phyloP scores from a whole-genome alignment of 768 basidiomycete genomes.

The Dioszegia aurantiaca region DNA sequence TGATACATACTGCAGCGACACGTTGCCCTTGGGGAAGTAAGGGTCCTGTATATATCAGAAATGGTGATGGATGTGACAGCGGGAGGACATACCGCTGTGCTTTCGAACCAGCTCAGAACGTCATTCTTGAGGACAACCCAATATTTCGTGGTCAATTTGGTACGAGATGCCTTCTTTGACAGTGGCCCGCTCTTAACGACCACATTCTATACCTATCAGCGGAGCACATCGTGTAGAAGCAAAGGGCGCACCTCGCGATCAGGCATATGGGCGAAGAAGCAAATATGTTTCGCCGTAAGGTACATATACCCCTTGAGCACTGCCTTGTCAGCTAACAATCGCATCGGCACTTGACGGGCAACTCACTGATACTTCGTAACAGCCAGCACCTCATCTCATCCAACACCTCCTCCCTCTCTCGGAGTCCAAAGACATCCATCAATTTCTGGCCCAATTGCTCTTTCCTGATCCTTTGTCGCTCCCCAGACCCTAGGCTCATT shows the following conservation, averaged over 20 bases:
- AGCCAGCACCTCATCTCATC: slow-evolving; percentile 93
- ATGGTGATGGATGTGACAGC: neutral
- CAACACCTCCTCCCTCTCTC: slow-evolving; percentile 76
- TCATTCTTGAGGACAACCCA: slow-evolving; percentile 98
- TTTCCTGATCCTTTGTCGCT: slow-evolving; percentile 33
- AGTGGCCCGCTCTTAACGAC: slow-evolving; percentile 87
- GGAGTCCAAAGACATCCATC: slow-evolving; percentile 78
- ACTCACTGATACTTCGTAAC: slow-evolving; percentile 78
- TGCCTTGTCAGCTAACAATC: slow-evolving; percentile 41
- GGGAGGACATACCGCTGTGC: slow-evolving; percentile 78
- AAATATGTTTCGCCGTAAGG: slow-evolving; percentile 84
- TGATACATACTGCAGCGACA: slow-evolving; percentile 90
- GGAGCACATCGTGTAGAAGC: slow-evolving; percentile 5
- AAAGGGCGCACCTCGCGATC: slow-evolving; percentile 69
- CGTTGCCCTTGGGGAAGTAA: slow-evolving; percentile 93
- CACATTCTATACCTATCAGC: slow-evolving; percentile 64
- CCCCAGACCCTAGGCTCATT: slow-evolving; percentile 20
- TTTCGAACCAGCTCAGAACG: slow-evolving; percentile 93
- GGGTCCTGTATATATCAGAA: slow-evolving; percentile 65
- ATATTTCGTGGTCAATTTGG: slow-evolving; percentile 87
- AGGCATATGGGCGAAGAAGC: slow-evolving; percentile 96
- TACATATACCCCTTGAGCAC: slow-evolving; percentile 98
- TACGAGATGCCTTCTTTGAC: slow-evolving; percentile 79
- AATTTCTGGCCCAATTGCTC: slow-evolving; percentile 78
- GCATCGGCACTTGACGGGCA: slow-evolving; percentile 30